Conservation (phyloP, 345 rosid species). For the Eutrema heterophyllum region DNA sequence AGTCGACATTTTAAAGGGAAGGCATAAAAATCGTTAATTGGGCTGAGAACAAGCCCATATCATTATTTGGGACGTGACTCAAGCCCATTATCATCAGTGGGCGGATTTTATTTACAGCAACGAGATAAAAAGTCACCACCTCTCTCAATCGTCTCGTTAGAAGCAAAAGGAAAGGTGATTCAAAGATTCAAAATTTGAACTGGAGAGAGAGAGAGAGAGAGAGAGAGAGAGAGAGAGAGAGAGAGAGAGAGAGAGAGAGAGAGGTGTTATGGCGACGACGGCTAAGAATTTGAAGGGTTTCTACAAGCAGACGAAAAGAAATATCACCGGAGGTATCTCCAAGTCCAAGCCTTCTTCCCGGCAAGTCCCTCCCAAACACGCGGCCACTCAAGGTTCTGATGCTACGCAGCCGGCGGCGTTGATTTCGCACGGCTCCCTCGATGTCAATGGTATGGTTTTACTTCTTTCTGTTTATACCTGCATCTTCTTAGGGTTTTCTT, state of each 20-base stretch:
- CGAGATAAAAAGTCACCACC: neutral
- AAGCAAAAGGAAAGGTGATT: constrained; percentile 23
- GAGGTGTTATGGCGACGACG: constrained; percentile 38
- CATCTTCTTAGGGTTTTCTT: neutral
- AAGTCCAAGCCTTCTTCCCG: constrained; percentile 36
- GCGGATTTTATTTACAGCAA: neutral
- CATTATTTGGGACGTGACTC: neutral
- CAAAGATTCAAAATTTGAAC: constrained; percentile 36
- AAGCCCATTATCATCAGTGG: constrained; percentile 9
- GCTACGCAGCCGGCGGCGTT: constrained; percentile 45
- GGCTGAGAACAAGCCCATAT: neutral
- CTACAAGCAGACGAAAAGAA: constrained; percentile 56
- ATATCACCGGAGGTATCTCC: constrained; percentile 31
- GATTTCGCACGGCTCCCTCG: constrained; percentile 46
- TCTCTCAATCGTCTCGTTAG: constrained; percentile 4
- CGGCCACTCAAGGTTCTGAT: constrained; percentile 40
- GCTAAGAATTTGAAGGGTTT: constrained; percentile 54
- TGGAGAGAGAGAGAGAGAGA: neutral
- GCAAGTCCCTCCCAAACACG: constrained; percentile 35
- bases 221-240: neutral
- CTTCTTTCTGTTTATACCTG: neutral
- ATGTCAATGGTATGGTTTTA: constrained; percentile 14
- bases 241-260: neutral
- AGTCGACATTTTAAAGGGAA: too few species aligned
- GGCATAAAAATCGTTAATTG: neutral